Conservation (phyloP, 75 land plant species). For the Isoetes taiwanensis region DNA sequence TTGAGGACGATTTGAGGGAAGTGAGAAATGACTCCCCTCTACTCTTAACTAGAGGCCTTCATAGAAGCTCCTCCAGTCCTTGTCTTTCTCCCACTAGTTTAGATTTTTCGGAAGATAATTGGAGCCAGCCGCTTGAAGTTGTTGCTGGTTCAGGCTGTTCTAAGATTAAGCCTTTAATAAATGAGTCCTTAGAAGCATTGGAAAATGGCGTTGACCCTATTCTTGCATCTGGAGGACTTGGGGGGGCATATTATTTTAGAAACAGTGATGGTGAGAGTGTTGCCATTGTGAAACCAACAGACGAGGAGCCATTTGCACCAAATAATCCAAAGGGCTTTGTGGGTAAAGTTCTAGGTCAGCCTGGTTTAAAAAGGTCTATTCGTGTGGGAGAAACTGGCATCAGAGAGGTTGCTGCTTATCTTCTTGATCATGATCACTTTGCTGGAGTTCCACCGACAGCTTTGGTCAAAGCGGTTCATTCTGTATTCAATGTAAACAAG, state of each 20-base stretch:
- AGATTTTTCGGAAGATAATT: slow-evolving; percentile 16
- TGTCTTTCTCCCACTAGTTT: slow-evolving; percentile 38
- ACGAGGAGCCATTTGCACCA: slow-evolving; percentile 89
- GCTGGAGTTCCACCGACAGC: slow-evolving; percentile 72
- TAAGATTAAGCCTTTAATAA: slow-evolving; percentile 32
- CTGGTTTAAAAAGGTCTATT: slow-evolving; percentile 60
- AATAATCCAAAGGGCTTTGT: slow-evolving; percentile 83
- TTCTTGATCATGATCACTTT: slow-evolving; percentile 62
- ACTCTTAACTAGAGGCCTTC: slow-evolving; percentile 29
- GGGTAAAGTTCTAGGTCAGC: slow-evolving; percentile 64
- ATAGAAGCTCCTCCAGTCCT: slow-evolving; percentile 61
- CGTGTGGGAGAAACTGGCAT: slow-evolving; percentile 79
- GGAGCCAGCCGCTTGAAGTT: slow-evolving; percentile 42
- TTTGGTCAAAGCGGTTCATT: slow-evolving; percentile 59
- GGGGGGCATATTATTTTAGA: slow-evolving; percentile 75
- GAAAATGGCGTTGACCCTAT: slow-evolving; percentile 58
- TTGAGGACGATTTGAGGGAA: slow-evolving; percentile 26
- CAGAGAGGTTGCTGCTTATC: slow-evolving; percentile 78
- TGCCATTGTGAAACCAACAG: slow-evolving; percentile 84
- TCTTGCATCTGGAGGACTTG: slow-evolving; percentile 52
- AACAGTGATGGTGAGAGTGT: slow-evolving; percentile 49
- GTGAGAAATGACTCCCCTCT: slow-evolving; percentile 31
- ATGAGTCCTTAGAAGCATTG: slow-evolving; percentile 41
- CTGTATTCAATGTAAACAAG: slow-evolving; percentile 57
- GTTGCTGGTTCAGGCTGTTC: slow-evolving; percentile 36